Evolutionary conservation across 2,329 filamentous ascomycete genomes (phyloP), one percentile per base, ranked within the genome.

Genomic region (Fusarium newnesense): DNA sequence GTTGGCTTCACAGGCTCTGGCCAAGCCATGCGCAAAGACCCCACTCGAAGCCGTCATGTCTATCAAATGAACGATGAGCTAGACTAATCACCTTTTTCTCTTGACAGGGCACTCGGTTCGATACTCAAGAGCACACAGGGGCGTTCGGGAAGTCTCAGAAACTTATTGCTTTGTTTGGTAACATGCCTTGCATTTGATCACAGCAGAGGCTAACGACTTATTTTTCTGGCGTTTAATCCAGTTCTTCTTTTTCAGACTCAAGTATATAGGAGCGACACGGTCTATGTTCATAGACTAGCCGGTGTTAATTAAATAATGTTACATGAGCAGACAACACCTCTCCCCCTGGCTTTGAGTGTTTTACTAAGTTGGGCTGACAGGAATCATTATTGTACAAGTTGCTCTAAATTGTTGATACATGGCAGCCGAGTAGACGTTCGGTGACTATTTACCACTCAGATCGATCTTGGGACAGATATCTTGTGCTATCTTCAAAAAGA

Each of bases 1-100:
- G 96, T 99, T 79, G 96, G 96, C 39, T 98, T 99, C 80, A 97
- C 94, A 13, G 96, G 96, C 70, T 98, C 95, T 61, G 96, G 96
- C 67, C 94, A 97, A 83, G 89, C 93, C 75, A 98, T 98, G 96
- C 93, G 95, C 77, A 98, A 97, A 83, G 96, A 98, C 80, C 90
- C 91, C 53, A 91, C 92, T 70, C 89, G 95, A 79, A 92, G 89
- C 80, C 92, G 94, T 78, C 94, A 97, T 80, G 92, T 96, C 75
- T 97, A 97, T 82, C 91, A 96, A 82, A 87, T 91, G 76, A 91
- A 89, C 78, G 92, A 93, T 62, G 93, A 95, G 67, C 86, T 93
- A 78, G 92, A 93, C 84, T 91, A 87, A 89, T 76, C 59, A 74
- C 52, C 61, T 69, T 76, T 67, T 61, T 76, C 67, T 78, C 71